Evolutionary conservation across 495 filamentous ascomycete species (phyloP), one percentile per base, ranked within the genome.

Genomic region (Tuber magnatum): DNA sequence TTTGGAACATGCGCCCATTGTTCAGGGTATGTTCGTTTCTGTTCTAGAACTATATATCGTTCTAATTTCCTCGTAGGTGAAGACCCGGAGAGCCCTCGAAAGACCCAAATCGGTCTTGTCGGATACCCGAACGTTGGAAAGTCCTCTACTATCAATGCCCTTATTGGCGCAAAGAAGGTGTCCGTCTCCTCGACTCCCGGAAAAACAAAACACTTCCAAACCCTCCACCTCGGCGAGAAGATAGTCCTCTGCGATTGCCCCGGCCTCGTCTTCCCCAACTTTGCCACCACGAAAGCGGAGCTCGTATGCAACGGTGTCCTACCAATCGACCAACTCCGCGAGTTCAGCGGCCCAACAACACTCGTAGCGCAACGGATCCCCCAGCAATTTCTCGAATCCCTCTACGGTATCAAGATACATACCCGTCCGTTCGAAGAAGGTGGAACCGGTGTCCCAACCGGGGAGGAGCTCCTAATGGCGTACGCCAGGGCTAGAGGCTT

Each of bases 121-220:
- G 96, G 96, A 43, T 99, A 99, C 85, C 96, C 96, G 77, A 99
- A 99, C 85, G 96, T 98, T 78, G 96, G 96, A 81, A 99, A 99
- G 84, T 98, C 96, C 10, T 97, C 93, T 61, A 99, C 96, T 12
- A 98, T 99, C 87, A 99, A 99, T 85, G 94, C 96, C 20, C 89
- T 99, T 61, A 92, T 97, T 75, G 96, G 96, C 71, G 91, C 96
- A 73, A 98, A 97, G 87, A 98, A 98, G 85, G 96, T 99, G 7
- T 97, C 94, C 3, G 96, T 99, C 61, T 98, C 96, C 56, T 90
- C 94, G 41, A 99, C 96, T 3, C 96, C 96, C 9, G 96, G 96
- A 74, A 99, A 98, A 84, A 99, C 96, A 16, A 99, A 99, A 85
- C 96, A 99, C 81, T 99, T 99, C 86, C 96, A 99, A 83, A 99